phyloP scores from a whole-genome alignment of 441 rosid genomes.

The Pelargonium myrrhifolium region DNA sequence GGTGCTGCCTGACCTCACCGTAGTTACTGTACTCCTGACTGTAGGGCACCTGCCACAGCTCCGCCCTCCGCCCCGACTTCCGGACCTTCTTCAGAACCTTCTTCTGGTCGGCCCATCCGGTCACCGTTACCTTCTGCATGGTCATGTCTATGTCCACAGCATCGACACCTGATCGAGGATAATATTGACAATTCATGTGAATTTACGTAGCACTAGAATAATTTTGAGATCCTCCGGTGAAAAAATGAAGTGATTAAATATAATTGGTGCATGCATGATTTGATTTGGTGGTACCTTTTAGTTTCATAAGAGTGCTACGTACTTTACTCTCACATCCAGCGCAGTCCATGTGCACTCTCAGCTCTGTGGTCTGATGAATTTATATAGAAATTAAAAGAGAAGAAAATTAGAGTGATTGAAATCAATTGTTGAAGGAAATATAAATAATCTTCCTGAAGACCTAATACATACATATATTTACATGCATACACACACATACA shows the following conservation, averaged over 20 bases:
- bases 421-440: too few relatives aligned
- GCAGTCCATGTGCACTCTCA: slow-evolving; percentile 72
- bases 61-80: slow-evolving; percentile 63
- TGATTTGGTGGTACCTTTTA: slow-evolving; percentile 34
- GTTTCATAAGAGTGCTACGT: slow-evolving; percentile 50
- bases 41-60: slow-evolving; percentile 71
- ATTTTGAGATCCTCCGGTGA: background rate
- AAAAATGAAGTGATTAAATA: too few relatives aligned
- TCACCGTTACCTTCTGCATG: slow-evolving; percentile 67
- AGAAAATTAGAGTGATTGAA: too few relatives aligned
- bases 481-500: too few relatives aligned
- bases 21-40: slow-evolving; percentile 34
- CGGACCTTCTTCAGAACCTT: slow-evolving; percentile 59
- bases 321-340: slow-evolving; percentile 64
- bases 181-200: background rate
- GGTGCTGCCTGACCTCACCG: slow-evolving; percentile 39
- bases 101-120: slow-evolving; percentile 67
- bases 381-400: too few relatives aligned
- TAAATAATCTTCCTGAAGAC: too few relatives aligned
- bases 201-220: background rate
- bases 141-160: slow-evolving; percentile 55
- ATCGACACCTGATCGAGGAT: slow-evolving; percentile 47
- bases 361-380: slow-evolving; percentile 47
- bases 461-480: too few relatives aligned
- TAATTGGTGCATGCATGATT: too few relatives aligned